phyloP scores from a whole-genome alignment of 73 alveolate species.

The Effrenium voratum region DNA sequence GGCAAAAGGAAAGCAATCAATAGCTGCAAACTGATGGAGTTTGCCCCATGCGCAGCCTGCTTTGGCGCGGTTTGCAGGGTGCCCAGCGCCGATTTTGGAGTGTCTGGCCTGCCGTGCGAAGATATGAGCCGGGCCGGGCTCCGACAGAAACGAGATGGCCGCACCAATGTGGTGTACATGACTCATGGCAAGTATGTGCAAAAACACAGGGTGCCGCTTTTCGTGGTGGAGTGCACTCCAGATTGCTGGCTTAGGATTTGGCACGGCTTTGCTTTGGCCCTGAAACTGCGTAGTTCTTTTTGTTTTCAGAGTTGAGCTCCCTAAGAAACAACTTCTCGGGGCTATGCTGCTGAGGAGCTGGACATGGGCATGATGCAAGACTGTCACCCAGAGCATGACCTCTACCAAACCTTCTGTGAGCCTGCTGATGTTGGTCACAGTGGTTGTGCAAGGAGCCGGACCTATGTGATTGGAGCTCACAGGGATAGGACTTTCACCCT shows the following conservation, averaged over 20 bases:
- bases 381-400: background rate
- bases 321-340: background rate
- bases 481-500: background rate
- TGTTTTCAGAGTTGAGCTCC: too few relatives aligned
- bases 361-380: slow-evolving; percentile 24
- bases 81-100: background rate
- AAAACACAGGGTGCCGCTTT: background rate
- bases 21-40: too few relatives aligned
- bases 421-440: background rate
- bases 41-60: background rate
- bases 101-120: slow-evolving; percentile 12
- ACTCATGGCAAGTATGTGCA: background rate
- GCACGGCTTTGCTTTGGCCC: too few relatives aligned
- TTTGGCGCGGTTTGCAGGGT: background rate
- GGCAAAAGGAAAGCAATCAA: background rate
- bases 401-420: background rate
- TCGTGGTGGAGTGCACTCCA: background rate
- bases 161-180: background rate
- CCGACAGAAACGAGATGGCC: background rate
- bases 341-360: background rate
- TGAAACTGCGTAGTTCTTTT: too few relatives aligned
- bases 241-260: background rate
- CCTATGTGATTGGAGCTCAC: slow-evolving; percentile 3
- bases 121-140: slow-evolving; percentile 4
- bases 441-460: background rate